phyloP scores from a whole-genome alignment of 1,284 basidiomycete species.

The Melampsora allii-populina region DNA sequence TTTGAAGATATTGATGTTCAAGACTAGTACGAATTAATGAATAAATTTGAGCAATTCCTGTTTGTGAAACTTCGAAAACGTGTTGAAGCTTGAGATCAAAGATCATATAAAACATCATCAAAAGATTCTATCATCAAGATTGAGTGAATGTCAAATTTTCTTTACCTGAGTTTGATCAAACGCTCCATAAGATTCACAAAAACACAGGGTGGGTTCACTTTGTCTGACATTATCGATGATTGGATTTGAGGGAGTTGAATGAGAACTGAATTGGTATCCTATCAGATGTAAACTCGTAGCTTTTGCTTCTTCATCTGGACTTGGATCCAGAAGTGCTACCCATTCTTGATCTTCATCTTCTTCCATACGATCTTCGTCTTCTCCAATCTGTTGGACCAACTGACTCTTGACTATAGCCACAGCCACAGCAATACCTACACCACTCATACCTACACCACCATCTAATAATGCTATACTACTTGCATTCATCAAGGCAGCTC shows the following conservation, averaged over 20 bases:
- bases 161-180: constrained; percentile 23
- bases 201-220: neutral
- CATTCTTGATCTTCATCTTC: neutral
- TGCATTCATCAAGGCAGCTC: constrained; percentile 50
- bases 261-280: constrained; percentile 21
- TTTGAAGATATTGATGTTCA: no score
- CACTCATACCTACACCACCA: constrained; percentile 50
- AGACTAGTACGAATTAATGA: no score
- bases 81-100: no score
- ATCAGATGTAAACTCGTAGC: constrained; percentile 22
- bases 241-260: no score
- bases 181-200: constrained; percentile 24
- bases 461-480: constrained; percentile 50
- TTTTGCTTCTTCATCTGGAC: constrained; percentile 11
- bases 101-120: no score
- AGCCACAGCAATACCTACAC: constrained; percentile 48
- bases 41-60: no score
- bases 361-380: constrained; percentile 3
- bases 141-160: neutral
- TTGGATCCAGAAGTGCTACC: constrained; percentile 19
- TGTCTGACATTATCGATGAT: no score
- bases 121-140: neutral
- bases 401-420: constrained; percentile 46
- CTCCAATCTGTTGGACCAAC: neutral
- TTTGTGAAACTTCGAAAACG: no score